phyloP scores from a whole-genome alignment of 108 stramenopile species.

The Aureococcus anophagefferens region DNA sequence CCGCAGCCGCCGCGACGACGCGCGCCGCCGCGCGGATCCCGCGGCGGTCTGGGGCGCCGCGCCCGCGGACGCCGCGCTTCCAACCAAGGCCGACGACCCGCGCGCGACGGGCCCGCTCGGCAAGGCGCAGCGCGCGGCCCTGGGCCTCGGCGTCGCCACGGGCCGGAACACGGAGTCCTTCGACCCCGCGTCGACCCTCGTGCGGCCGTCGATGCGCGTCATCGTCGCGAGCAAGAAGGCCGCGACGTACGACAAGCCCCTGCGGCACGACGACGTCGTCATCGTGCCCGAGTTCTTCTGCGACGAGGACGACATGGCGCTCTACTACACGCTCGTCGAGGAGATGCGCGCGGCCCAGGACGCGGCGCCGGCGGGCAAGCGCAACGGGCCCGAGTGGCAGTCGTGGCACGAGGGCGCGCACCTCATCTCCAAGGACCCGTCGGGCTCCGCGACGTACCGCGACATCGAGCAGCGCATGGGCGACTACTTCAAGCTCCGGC shows the following conservation, averaged over 20 bases:
- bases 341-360: slow-evolving; percentile 57
- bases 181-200: slow-evolving; percentile 45
- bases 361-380: neutral
- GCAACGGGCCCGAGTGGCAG: slow-evolving; percentile 50
- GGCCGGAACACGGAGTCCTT: neutral
- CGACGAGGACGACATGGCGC: slow-evolving; percentile 50
- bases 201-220: slow-evolving; percentile 59
- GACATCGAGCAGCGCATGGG: slow-evolving; percentile 48
- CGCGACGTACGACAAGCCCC: slow-evolving; percentile 20
- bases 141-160: slow-evolving; percentile 1
- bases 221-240: slow-evolving; percentile 27
- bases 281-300: slow-evolving; percentile 75
- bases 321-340: slow-evolving; percentile 62
- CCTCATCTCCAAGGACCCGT: slow-evolving; percentile 61
- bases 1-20: too few species aligned
- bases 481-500: slow-evolving; percentile 58
- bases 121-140: neutral
- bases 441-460: slow-evolving; percentile 34
- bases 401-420: slow-evolving; percentile 75
- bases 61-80: neutral
- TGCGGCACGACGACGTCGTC: slow-evolving; percentile 77
- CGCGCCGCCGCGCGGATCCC: too few species aligned
- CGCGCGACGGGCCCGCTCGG: neutral
- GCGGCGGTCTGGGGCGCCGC: too few species aligned
- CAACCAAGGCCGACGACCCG: neutral